Evolutionary conservation across 148 eudicot genomes (phyloP), one percentile per base, ranked within the genome.

Genomic region (Tetragonia tetragonoides): DNA sequence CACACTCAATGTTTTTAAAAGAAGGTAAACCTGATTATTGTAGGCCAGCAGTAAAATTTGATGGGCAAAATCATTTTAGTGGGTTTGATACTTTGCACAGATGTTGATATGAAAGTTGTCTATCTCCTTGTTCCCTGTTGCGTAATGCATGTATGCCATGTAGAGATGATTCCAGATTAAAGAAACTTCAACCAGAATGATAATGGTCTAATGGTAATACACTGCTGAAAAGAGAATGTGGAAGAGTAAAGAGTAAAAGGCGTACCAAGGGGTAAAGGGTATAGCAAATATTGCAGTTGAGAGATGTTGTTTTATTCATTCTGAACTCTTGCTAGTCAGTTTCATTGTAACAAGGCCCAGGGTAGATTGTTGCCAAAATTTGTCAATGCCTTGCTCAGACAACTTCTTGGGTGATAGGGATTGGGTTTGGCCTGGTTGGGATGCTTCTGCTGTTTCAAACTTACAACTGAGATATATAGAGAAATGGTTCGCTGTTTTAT

Each of bases 341-440:
- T 39, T 23, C 37, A 1, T 17, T 42, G 59, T 59, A 49, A 71
- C 51, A 38, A 7, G 14, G 39, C 11, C 64, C 8, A 6, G 62
- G 40, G 38, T 10, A 39, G 5, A 28, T 42, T 38, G 28, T 38
- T 53, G 11, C 44, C 20, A 0, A 72, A 72, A 53, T 2, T n/a
- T 16, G 0, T 57, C 18, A 57, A 6, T 5, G n/a, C n/a, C 10
- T 60, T 60, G 62, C 8, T 21, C 18, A 38, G 38, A 28, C 57
- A 23, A 15, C 20, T 68, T 37, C 4, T 68, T 24, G 28, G 60
- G 34, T 60, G 59, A 59, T 47, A 24, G 46, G 44, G 44, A 47
- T 70, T 20, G 73, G 20, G 40, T 75, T 75, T 39, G 9, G 6
- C 42, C 46, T 66, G 39, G 39, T 23, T 66, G 69, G 46, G 69